Base-by-base conservation (phyloP, 148 eudicot species). In the Mesembryanthemum crystallinum region DNA sequence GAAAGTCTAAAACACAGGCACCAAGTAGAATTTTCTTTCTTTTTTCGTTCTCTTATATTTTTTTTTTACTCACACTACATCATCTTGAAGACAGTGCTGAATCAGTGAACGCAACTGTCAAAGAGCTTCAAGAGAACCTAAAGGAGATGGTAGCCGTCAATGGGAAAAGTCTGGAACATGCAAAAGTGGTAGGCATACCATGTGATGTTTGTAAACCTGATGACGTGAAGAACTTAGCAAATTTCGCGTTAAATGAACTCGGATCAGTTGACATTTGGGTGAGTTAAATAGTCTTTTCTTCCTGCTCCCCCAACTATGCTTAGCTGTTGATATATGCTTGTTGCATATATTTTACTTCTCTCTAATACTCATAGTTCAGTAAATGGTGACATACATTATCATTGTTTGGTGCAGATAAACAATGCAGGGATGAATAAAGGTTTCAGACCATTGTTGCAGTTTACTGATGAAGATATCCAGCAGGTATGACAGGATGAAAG, bases 381-480 rank as follows among this genome's bases (percentile, higher is more conserved):
- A 35, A 74, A 18, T 65, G 8, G 3, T 47, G 68, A 54, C 51
- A 35, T 64, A 80, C 64, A 42, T 0, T 9, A 11, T 54, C 8
- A 27, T 28, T 52, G 37, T 12, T 42, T 45, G 69, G 54, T 82
- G 61, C 90, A 95, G 99, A 92, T 95, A 65, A 95, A 95, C 79
- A 95, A 95, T 86, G 99, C 99, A 10, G 99, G 99, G 65, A 87
- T 89, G 71, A 95, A 95, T 86, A 95, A 95, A 88, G 99, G 99
- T 64, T 95, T 95, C 82, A 89, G 99, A 82, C 99, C 99, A 59
- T 95, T 95, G 80, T 82, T 95, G 82, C 87, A 95, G 85, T 95
- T 95, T 78, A 85, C 77, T 72, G 94, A 95, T 63, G 91, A 95
- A 74, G 99, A 95, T 79, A 87, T 95, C 69, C 83, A 84, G 85